Conservation (phyloP, 2,329 filamentous ascomycete genomes). For the Pseudophaeomoniella oleicola region DNA sequence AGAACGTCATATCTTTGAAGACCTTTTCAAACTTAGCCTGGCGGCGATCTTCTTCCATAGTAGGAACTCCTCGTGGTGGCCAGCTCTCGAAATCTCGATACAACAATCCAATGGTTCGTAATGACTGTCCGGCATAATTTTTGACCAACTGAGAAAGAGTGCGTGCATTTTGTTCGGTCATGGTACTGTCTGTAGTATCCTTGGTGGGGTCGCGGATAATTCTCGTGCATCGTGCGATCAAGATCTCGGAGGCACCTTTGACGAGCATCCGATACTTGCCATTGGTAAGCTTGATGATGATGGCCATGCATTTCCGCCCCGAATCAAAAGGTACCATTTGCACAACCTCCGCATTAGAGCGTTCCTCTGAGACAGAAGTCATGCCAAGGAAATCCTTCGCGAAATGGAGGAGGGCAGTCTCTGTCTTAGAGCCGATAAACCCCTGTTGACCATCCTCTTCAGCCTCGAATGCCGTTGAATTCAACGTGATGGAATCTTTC, state of each 20-base stretch:
- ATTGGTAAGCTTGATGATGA: conserved; percentile 41
- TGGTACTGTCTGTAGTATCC: conserved; percentile 31
- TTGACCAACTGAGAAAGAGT: conserved; percentile 55
- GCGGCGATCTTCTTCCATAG: conserved; percentile 41
- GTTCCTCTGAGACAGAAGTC: conserved; percentile 44
- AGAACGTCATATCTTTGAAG: conserved; percentile 52
- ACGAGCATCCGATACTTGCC: conserved; percentile 42
- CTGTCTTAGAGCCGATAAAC: conserved; percentile 65
- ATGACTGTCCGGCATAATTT: conserved; percentile 62
- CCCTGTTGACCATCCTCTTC: conserved; percentile 43
- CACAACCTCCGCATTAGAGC: conserved; percentile 44
- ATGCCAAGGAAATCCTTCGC: conserved; percentile 52
- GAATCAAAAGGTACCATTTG: conserved; percentile 47
- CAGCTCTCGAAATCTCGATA: conserved; percentile 75
- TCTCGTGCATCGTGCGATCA: conserved; percentile 29
- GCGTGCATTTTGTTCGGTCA: conserved; percentile 39
- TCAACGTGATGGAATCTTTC: conserved; percentile 50
- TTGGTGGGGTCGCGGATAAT: conserved; percentile 48
- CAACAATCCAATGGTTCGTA: conserved; percentile 71
- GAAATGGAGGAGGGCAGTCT: conserved; percentile 59
- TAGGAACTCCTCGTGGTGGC: conserved; percentile 54
- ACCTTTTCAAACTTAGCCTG: conserved; percentile 53
- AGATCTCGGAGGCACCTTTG: conserved; percentile 38
- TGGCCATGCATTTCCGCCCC: conserved; percentile 54
- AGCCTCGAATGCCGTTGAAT: conserved; percentile 56